Evolutionary conservation across 176 grass and related monocot genomes (phyloP).

Genomic region (Carex scoparia): DNA sequence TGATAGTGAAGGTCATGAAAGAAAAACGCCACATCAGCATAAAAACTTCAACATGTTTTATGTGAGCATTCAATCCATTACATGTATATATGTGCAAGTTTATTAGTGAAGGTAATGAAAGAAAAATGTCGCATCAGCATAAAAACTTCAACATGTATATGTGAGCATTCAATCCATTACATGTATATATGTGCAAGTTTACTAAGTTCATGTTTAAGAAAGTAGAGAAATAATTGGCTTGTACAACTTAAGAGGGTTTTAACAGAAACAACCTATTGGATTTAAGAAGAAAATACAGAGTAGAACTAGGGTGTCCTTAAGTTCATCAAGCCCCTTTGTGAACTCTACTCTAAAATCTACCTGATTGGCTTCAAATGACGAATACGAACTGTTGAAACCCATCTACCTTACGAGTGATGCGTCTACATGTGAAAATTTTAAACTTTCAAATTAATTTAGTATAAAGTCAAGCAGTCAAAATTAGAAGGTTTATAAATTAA

Average conservation of each 20-base stretch:
- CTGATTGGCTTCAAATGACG: too few relatives aligned
- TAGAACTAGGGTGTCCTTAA: too few relatives aligned
- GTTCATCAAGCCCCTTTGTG: too few relatives aligned
- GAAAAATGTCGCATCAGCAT: neutral
- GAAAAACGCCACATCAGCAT: neutral
- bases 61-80: neutral
- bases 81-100: neutral
- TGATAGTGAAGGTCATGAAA: slow-evolving; percentile 31
- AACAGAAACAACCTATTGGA: neutral
- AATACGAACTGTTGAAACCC: too few relatives aligned
- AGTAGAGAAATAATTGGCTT: neutral
- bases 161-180: neutral
- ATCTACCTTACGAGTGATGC: too few relatives aligned
- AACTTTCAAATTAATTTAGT: too few relatives aligned
- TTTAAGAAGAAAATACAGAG: neutral
- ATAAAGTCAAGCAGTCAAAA: too few relatives aligned
- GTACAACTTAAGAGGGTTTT: neutral
- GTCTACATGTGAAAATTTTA: too few relatives aligned
- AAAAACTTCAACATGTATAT: neutral
- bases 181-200: neutral
- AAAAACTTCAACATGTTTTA: neutral
- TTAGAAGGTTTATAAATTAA: too few relatives aligned
- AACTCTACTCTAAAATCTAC: too few relatives aligned
- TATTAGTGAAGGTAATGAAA: slow-evolving; percentile 28
- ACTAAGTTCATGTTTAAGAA: neutral